These are phyloP conservation scores for Diaporthe sp. DNA, from an alignment of 2,329 filamentous ascomycete species.

Conservation along the genomic window DNA sequence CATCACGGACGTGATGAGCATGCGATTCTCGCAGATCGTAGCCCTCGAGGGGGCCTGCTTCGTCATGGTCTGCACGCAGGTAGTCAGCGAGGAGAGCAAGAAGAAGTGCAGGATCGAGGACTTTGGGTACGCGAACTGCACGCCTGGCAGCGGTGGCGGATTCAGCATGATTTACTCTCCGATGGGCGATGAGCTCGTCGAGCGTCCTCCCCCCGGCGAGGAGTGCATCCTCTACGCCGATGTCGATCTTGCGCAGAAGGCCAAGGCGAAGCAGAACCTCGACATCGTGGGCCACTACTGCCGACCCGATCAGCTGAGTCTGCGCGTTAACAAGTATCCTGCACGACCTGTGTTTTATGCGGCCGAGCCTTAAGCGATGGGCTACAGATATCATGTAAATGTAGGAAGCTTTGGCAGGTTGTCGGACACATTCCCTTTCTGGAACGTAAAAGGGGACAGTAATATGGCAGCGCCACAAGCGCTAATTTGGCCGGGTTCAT, in stretches of 20 bases:
- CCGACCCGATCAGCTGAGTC: conserved; percentile 57
- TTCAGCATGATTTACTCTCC: conserved; percentile 66
- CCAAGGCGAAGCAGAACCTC: conserved; percentile 56
- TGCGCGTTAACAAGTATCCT: conserved; percentile 52
- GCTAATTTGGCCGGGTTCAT: not conserved
- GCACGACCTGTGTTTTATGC: conserved; percentile 37
- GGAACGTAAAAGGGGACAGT: too few relatives aligned
- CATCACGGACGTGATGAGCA: conserved; percentile 43
- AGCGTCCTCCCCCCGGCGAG: conserved; percentile 52
- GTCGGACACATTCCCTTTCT: not conserved
- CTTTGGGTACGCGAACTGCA: conserved; percentile 10
- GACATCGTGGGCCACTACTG: conserved; percentile 56
- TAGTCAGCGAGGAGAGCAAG: conserved; percentile 45
- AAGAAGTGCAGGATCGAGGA: not conserved
- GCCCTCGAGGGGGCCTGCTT: conserved; percentile 47
- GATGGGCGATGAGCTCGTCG: conserved; percentile 56
- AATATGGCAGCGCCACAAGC: not conserved
- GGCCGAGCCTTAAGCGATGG: not conserved
- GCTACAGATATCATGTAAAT: not conserved
- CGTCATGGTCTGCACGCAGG: conserved; percentile 45
- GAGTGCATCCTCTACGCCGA: conserved; percentile 67
- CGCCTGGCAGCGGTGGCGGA: conserved; percentile 62
- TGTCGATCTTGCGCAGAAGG: conserved; percentile 60
- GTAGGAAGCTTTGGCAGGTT: not conserved
- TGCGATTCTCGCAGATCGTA: conserved; percentile 44